Conservation (phyloP, 768 basidiomycete genomes). For the Mycena rosella region DNA sequence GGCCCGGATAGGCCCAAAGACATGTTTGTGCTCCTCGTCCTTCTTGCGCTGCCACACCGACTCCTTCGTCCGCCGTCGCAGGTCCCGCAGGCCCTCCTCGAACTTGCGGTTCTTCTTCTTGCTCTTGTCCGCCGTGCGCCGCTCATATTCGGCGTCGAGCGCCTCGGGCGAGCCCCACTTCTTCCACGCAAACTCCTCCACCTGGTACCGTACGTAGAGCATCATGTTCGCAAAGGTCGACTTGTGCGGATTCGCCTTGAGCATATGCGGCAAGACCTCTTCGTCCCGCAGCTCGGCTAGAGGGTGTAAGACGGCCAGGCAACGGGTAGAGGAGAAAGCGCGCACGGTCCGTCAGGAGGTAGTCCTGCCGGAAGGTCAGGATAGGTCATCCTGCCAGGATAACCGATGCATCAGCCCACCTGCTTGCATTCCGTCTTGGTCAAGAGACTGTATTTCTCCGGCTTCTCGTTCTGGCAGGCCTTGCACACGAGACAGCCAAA, state of each 20-base stretch:
- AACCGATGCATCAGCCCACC: neutral
- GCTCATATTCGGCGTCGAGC: constrained; percentile 89
- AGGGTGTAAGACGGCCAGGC: constrained; percentile 17
- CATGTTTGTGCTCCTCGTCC: constrained; percentile 91
- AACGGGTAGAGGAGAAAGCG: constrained; percentile 5
- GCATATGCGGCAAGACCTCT: constrained; percentile 90
- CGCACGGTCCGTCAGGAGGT: constrained; percentile 92
- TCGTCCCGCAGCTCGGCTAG: constrained; percentile 95
- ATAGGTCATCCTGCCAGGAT: neutral
- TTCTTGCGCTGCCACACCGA: constrained; percentile 90
- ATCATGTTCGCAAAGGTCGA: constrained; percentile 99
- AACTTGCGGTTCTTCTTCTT: constrained; percentile 96
- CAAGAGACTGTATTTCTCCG: constrained; percentile 93
- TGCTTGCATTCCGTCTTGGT: constrained; percentile 98
- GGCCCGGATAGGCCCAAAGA: constrained; percentile 73
- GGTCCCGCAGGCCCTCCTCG: constrained; percentile 87
- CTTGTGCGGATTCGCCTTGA: constrained; percentile 95
- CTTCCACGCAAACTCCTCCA: constrained; percentile 96
- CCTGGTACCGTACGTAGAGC: constrained; percentile 94
- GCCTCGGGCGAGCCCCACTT: constrained; percentile 98
- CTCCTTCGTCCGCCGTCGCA: constrained; percentile 88
- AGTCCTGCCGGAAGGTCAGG: constrained; percentile 72
- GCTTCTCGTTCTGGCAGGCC: constrained; percentile 88
- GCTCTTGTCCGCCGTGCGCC: constrained; percentile 83
- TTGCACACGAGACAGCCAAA: constrained; percentile 92